phyloP scores from a whole-genome alignment of 2,329 filamentous ascomycete species.

The Pseudonectria buxi region DNA sequence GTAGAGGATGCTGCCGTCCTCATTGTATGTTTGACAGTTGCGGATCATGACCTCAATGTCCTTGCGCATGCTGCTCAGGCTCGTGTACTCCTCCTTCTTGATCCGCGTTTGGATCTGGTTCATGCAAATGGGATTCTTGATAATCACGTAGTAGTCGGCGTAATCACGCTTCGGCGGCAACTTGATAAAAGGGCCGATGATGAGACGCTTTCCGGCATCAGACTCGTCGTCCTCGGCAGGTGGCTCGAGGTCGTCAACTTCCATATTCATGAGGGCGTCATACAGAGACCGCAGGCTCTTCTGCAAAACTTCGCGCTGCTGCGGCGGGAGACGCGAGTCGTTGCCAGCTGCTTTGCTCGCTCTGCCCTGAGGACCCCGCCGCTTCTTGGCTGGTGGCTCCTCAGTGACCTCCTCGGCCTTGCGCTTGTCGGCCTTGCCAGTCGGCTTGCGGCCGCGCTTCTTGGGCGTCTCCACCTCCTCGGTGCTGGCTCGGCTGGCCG shows the following conservation, averaged over 20 bases:
- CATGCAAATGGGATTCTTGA: conserved; percentile 90
- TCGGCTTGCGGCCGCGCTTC: conserved; percentile 79
- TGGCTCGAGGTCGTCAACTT: conserved; percentile 65
- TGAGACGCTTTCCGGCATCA: conserved; percentile 60
- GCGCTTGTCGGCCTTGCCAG: conserved; percentile 71
- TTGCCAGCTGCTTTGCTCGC: conserved; percentile 49
- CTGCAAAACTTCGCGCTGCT: conserved; percentile 72
- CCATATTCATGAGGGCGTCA: conserved; percentile 74
- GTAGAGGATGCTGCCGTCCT: conserved; percentile 88
- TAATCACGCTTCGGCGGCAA: conserved; percentile 84
- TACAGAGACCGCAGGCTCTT: conserved; percentile 70
- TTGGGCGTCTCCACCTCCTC: conserved; percentile 72
- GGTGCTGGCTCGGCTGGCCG: conserved; percentile 72
- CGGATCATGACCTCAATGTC: conserved; percentile 80
- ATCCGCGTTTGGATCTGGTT: conserved; percentile 92
- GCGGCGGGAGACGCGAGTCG: conserved; percentile 49
- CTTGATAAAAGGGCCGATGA: conserved; percentile 92
- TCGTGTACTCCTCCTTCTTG: conserved; percentile 89
- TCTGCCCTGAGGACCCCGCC: conserved; percentile 63
- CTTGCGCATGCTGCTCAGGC: conserved; percentile 68
- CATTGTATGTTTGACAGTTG: conserved; percentile 94
- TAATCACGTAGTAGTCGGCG: conserved; percentile 92
- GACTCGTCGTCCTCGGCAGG: conserved; percentile 51
- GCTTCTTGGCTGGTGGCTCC: conserved; percentile 72
- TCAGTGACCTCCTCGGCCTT: conserved; percentile 77